phyloP scores from a whole-genome alignment of 768 basidiomycete genomes.

The Hemileccinum impolitum region DNA sequence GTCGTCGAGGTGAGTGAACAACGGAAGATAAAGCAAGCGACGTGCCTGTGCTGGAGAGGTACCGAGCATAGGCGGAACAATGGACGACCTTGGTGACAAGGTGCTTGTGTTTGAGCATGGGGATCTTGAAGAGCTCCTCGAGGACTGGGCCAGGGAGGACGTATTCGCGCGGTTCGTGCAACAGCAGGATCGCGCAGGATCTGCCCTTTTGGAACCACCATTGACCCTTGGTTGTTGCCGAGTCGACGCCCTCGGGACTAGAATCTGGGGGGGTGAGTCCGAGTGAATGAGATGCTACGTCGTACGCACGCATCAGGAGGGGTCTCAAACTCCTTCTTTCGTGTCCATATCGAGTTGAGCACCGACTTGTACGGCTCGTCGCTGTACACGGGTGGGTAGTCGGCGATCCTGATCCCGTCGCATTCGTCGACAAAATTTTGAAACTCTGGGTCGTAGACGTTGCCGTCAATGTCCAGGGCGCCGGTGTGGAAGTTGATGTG shows the following conservation, averaged over 20 bases:
- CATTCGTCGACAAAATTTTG: conserved; percentile 13
- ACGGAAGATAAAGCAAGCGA: background rate
- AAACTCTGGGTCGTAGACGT: conserved; percentile 19
- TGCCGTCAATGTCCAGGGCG: conserved; percentile 25
- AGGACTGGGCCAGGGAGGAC: conserved; percentile 13
- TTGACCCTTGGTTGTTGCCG: conserved; percentile 25
- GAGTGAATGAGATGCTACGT: too few relatives aligned
- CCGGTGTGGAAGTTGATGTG: conserved; percentile 26
- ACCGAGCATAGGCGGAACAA: conserved; percentile 25
- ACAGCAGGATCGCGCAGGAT: conserved; percentile 24
- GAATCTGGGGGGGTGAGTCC: too few relatives aligned
- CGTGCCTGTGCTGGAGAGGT: conserved; percentile 12
- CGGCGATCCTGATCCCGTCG: conserved; percentile 16
- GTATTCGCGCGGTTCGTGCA: conserved; percentile 17
- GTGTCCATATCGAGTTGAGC: conserved; percentile 5
- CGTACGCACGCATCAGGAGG: conserved; percentile 10
- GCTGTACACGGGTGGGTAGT: conserved; percentile 14
- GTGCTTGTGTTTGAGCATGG: conserved; percentile 19
- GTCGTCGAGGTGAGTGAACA: background rate
- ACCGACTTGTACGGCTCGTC: conserved; percentile 1
- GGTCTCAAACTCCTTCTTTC: conserved; percentile 11
- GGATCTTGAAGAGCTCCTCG: conserved; percentile 18
- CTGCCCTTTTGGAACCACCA: conserved; percentile 20
- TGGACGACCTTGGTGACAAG: conserved; percentile 22
- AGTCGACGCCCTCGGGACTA: conserved; percentile 16